phyloP scores from a whole-genome alignment of 1,284 basidiomycete species.

The Mycena sp. region DNA sequence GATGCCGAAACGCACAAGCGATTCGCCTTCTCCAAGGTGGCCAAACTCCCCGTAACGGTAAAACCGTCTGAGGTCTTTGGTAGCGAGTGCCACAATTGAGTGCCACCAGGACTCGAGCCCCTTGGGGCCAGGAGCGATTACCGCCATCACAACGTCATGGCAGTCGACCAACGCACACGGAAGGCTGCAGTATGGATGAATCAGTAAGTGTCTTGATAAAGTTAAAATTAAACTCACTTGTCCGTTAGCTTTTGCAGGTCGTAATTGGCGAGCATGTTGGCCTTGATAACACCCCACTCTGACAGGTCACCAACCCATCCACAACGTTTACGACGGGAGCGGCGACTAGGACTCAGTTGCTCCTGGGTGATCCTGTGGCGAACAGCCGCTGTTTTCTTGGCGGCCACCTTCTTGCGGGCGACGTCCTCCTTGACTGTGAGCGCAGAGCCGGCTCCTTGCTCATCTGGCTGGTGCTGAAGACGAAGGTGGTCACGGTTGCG shows the following conservation, averaged over 20 bases:
- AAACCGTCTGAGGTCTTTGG: not conserved
- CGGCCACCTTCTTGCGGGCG: too few species aligned
- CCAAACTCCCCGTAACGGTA: not conserved
- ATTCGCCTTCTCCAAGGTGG: not conserved
- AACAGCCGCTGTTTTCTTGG: not conserved
- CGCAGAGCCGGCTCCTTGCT: too few species aligned
- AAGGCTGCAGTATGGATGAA: not conserved
- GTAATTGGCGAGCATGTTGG: not conserved
- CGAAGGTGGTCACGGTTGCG: too few species aligned
- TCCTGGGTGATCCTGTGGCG: too few species aligned
- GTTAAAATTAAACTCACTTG: too few species aligned
- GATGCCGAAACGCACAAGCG: not conserved
- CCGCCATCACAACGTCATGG: not conserved
- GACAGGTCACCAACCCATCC: not conserved
- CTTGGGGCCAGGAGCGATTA: not conserved
- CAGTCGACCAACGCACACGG: not conserved
- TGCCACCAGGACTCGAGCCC: not conserved
- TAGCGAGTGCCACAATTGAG: fast-evolving
- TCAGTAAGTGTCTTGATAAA: not conserved
- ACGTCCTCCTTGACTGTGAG: too few species aligned
- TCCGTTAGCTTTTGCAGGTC: too few species aligned
- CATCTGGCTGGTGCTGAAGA: too few species aligned
- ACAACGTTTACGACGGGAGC: not conserved
- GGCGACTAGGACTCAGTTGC: not conserved
- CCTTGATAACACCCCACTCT: not conserved